Evolutionary conservation across 2,329 filamentous ascomycete genomes (phyloP).

Genomic region (Talaromyces sp.): DNA sequence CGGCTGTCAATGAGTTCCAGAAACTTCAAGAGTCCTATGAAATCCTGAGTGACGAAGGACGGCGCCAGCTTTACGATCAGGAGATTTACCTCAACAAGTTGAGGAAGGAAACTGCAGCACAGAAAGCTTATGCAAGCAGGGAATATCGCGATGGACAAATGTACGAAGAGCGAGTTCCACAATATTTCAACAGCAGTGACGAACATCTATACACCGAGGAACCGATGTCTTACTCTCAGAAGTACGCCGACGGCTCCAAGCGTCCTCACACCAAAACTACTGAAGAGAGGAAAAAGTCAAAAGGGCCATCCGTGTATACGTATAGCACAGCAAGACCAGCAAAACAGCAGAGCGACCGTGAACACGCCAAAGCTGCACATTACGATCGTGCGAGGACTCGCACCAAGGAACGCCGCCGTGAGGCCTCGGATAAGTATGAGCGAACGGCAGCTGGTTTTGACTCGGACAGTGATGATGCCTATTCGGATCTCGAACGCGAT

Average conservation of each 20-base stretch:
- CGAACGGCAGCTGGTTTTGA: slow-evolving; percentile 26
- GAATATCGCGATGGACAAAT: slow-evolving; percentile 42
- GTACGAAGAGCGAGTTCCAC: slow-evolving; percentile 45
- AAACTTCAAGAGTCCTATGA: slow-evolving; percentile 92
- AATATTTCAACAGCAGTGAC: slow-evolving; percentile 34
- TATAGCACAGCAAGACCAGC: slow-evolving; percentile 31
- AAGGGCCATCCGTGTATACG: slow-evolving; percentile 27
- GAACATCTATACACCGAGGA: slow-evolving; percentile 38
- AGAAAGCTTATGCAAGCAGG: slow-evolving; percentile 28
- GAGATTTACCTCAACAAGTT: slow-evolving; percentile 65
- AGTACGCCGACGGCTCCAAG: slow-evolving; percentile 37
- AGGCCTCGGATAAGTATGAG: slow-evolving; percentile 40
- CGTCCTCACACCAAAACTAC: slow-evolving; percentile 32
- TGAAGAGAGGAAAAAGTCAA: slow-evolving; percentile 40
- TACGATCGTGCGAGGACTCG: slow-evolving; percentile 38
- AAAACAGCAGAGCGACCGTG: slow-evolving; percentile 32
- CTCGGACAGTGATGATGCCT: slow-evolving; percentile 32
- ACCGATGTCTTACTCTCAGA: slow-evolving; percentile 36
- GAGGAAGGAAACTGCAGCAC: slow-evolving; percentile 54
- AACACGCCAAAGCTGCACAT: slow-evolving; percentile 30
- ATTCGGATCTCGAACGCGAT: slow-evolving; percentile 26
- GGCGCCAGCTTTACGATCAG: slow-evolving; percentile 74
- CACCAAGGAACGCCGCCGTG: slow-evolving; percentile 43
- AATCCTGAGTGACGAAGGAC: slow-evolving; percentile 72
- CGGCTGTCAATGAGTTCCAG: slow-evolving; percentile 85